Conservation (phyloP, 345 rosid species). For the Microthlaspi erraticum region DNA sequence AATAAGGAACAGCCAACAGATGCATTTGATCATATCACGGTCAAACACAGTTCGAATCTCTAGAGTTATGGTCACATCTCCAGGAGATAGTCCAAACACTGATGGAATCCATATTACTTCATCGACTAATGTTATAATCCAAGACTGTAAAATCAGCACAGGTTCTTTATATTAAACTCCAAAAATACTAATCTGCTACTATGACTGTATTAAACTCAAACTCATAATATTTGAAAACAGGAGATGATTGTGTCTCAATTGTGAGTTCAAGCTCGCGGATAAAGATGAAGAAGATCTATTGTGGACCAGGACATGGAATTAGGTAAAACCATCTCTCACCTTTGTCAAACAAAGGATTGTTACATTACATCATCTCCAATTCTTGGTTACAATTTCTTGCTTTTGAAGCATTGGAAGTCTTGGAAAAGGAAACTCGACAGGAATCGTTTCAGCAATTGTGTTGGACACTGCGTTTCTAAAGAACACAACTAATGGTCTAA, state of each 20-base stretch:
- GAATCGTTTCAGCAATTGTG: constrained; percentile 78
- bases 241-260: constrained; percentile 94
- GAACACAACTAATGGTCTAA: constrained; percentile 86
- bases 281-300: constrained; percentile 82
- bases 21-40: constrained; percentile 80
- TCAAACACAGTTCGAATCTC: constrained; percentile 67
- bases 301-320: constrained; percentile 99
- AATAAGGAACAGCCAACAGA: constrained; percentile 91
- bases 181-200: not conserved
- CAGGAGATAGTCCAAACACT: constrained; percentile 95
- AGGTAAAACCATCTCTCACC: constrained; percentile 52
- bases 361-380: not conserved
- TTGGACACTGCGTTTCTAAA: constrained; percentile 79
- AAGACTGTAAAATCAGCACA: constrained; percentile 96
- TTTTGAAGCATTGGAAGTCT: constrained; percentile 86
- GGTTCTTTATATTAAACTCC: constrained; percentile 49
- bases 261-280: constrained; percentile 78
- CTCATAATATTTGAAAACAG: constrained; percentile 49
- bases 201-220: not conserved
- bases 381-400: constrained; percentile 5
- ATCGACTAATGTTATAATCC: constrained; percentile 75
- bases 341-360: not conserved
- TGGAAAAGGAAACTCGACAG: constrained; percentile 82
- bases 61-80: constrained; percentile 71
- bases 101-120: constrained; percentile 91